Evolutionary conservation across 2,329 filamentous ascomycete genomes (phyloP).

Genomic region (Cladophialophora chaetospira): DNA sequence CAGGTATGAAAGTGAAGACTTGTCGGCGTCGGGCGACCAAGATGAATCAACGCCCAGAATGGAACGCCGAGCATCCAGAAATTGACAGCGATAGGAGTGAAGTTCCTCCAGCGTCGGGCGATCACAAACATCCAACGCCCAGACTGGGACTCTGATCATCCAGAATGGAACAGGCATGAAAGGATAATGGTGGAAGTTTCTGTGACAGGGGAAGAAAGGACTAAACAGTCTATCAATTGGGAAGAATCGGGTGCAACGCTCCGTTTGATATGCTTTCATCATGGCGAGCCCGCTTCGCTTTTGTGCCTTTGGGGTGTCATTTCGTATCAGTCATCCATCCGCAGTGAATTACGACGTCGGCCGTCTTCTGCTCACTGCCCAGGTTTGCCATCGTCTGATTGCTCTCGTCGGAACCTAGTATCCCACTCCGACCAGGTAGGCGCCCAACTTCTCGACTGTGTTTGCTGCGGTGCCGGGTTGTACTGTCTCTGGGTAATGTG

Average conservation of each 20-base stretch:
- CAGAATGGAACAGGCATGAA: no score
- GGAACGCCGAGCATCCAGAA: no score
- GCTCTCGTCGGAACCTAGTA: conserved; percentile 58
- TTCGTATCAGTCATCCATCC: neutral
- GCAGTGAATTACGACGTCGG: neutral
- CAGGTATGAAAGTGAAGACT: no score
- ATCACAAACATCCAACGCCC: neutral
- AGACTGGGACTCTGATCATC: no score
- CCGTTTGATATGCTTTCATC: neutral
- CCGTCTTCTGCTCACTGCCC: neutral
- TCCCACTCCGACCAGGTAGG: conserved; percentile 77
- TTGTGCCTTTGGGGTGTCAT: neutral
- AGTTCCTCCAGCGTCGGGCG: no score
- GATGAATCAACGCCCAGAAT: no score
- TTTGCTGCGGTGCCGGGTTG: conserved; percentile 74
- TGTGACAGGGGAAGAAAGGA: neutral
- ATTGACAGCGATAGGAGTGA: no score
- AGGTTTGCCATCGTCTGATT: neutral
- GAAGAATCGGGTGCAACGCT: no score
- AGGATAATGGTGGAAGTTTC: no score
- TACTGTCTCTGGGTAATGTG: conserved; percentile 75
- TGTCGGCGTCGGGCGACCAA: no score
- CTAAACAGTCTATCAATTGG: no score
- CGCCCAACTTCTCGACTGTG: conserved; percentile 79
- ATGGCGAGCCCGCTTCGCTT: neutral